Percentiles rank a stretch among this genome's conserved stretches.
These are phyloP conservation scores for Nosema muscidifuracis DNA, from an alignment of 371 early-diverging fungal species.

Conservation along the genomic window DNA sequence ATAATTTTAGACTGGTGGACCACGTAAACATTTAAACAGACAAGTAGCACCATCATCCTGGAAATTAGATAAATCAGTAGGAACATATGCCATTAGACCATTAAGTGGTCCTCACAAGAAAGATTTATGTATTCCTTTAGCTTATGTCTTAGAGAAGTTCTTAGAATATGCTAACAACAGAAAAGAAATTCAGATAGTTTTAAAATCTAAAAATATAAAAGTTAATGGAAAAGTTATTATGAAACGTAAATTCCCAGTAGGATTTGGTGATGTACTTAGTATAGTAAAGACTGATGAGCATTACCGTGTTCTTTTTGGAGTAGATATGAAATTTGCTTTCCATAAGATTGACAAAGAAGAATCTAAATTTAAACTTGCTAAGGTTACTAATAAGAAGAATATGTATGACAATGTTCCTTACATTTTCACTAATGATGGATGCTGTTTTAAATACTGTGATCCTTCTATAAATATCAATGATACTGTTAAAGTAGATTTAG, in stretches of 20 bases:
- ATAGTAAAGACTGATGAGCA: constrained; percentile 96
- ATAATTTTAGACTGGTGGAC: constrained; percentile 79
- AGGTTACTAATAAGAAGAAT: constrained; percentile 84
- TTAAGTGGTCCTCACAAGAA: constrained; percentile 96
- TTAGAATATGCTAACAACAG: constrained; percentile 93
- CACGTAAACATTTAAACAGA: constrained; percentile 99
- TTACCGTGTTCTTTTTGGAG: constrained; percentile 96
- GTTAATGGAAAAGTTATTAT: constrained; percentile 97
- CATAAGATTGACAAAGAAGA: constrained; percentile 96
- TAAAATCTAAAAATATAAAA: constrained; percentile 93
- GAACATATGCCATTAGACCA: constrained; percentile 92
- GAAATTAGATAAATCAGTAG: constrained; percentile 98
- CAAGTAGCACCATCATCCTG: constrained; percentile 97
- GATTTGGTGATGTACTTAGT: constrained; percentile 97
- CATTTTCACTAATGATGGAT: constrained; percentile 95
- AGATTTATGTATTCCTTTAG: constrained; percentile 92
- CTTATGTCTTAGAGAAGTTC: constrained; percentile 93
- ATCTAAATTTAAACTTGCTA: constrained; percentile 95
- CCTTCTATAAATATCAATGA: constrained; percentile 95
- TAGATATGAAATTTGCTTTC: constrained; percentile 95
- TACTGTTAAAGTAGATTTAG: constrained; percentile 90
- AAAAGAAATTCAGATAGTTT: constrained; percentile 87
- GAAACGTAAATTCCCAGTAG: constrained; percentile 92
- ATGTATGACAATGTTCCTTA: constrained; percentile 87
- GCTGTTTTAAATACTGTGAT: constrained; percentile 97